phyloP scores from a whole-genome alignment of 225 moss, liverwort and hornwort species.

The Polytrichum formosum region DNA sequence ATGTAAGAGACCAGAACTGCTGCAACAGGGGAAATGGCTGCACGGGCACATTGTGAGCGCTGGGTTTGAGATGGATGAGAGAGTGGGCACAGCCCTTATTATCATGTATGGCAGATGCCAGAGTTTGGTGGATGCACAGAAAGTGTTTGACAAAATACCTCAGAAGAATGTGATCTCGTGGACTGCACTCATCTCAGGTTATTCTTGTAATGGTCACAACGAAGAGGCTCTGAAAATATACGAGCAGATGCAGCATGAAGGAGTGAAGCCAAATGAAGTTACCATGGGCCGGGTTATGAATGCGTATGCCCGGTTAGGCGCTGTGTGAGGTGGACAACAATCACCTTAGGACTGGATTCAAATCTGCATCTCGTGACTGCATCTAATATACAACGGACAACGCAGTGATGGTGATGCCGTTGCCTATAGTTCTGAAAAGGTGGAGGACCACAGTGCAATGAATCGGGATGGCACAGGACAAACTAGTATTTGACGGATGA shows the following conservation, averaged over 20 bases:
- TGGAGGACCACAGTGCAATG: no score
- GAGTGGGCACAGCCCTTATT: slow-evolving; percentile 43
- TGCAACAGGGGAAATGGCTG: slow-evolving; percentile 33
- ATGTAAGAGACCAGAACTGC: slow-evolving; percentile 24
- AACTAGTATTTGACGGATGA: slow-evolving; percentile 31
- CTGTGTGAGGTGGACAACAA: slow-evolving; percentile 29
- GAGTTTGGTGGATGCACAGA: slow-evolving; percentile 43
- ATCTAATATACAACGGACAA: neutral
- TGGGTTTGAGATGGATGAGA: slow-evolving; percentile 33
- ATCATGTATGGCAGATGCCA: slow-evolving; percentile 40
- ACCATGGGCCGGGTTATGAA: slow-evolving; percentile 36
- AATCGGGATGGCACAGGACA: no score
- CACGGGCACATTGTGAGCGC: slow-evolving; percentile 33
- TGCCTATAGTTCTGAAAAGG: no score
- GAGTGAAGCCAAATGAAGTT: slow-evolving; percentile 46
- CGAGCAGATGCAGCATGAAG: slow-evolving; percentile 41
- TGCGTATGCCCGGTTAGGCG: slow-evolving; percentile 40
- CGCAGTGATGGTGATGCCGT: no score
- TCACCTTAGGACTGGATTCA: slow-evolving; percentile 32
- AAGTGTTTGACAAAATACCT: slow-evolving; percentile 34
- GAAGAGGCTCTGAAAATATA: slow-evolving; percentile 44
- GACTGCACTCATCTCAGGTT: slow-evolving; percentile 48
- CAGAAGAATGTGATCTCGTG: slow-evolving; percentile 46
- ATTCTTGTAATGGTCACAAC: slow-evolving; percentile 30
- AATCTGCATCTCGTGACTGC: slow-evolving; percentile 38